Evolutionary conservation across 2,329 filamentous ascomycete genomes (phyloP), one percentile per base, ranked within the genome.

Genomic region (Ceratocystis colombiana): DNA sequence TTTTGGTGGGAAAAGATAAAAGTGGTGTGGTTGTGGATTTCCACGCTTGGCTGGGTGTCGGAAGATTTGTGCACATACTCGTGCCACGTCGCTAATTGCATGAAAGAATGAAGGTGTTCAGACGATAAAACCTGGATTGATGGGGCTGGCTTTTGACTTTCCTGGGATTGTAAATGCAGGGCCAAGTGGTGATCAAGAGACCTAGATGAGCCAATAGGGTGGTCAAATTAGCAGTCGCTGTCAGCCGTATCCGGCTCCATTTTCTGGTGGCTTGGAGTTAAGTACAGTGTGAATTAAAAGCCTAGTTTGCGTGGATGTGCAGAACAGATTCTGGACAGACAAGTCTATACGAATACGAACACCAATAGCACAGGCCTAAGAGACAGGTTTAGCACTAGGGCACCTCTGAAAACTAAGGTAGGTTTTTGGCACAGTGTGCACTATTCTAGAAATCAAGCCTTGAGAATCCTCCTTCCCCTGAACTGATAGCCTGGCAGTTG

Each of bases 281-380:
- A 25, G 8, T 12, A 55, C 67, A 62, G 67, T 66, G 64, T 28
- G 41, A 66, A 64, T 53, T 53, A 8, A 7, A 5, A 5, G 10
- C 10, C 15, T 8, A 12, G 48, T 3, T 28, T 28, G 20, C 22
- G 48, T 53, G 48, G 20, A 5, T 22, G 10, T 4, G 48, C 48
- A 28, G 48, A 25, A 25, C 6, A 15, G 22, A 45, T 17, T 3
- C 61, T 30, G 41, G 8, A 15, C 57, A 62, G n/a, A 62, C 61
- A 22, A 22, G 20, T 7, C 71, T 46, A 68, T 64, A 70, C 68
- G 66, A 69, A 69, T 69, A 66, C 62, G 65, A 65, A 25, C 41
- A 46, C 45, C n/a, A n/a, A n/a, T 17, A 57, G 12, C 25, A 5
- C 20, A 25, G 50, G 25, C 25, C 37, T 12, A 1, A 48, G 5